Percentiles rank a stretch among this genome's conserved stretches.
phyloP scores from a whole-genome alignment of 2,329 filamentous ascomycete species.

The Remersonia thermophila region DNA sequence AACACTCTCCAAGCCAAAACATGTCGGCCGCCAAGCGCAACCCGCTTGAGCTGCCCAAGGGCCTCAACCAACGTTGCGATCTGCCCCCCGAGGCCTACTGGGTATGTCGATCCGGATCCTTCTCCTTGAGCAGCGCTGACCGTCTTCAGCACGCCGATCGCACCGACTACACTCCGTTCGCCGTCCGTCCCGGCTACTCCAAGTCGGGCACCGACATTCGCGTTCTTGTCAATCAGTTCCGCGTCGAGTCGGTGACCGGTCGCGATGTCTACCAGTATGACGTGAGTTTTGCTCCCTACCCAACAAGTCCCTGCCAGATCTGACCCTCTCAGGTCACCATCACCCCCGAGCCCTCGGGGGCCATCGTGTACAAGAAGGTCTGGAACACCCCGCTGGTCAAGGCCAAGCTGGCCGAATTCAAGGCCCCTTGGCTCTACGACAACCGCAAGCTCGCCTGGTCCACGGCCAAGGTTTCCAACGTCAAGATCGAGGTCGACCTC shows the following conservation, averaged over 20 bases:
- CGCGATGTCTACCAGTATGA: conserved; percentile 72
- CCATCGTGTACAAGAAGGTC: conserved; percentile 58
- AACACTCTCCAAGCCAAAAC: neutral
- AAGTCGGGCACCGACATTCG: conserved; percentile 41
- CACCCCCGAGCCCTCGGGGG: conserved; percentile 48
- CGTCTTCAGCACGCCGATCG: conserved; percentile 12
- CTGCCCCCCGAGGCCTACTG: conserved; percentile 45
- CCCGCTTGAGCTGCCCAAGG: conserved; percentile 20
- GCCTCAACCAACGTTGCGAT: conserved; percentile 39
- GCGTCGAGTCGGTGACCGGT: conserved; percentile 47
- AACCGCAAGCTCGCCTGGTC: conserved; percentile 77
- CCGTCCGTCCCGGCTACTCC: conserved; percentile 44
- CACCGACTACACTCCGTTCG: conserved; percentile 22
- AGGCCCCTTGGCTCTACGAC: conserved; percentile 58
- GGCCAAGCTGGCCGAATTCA: conserved; percentile 35
- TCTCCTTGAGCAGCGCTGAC: conserved; percentile 6
- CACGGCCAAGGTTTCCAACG: conserved; percentile 27
- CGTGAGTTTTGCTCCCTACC: conserved; percentile 38
- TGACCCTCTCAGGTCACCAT: conserved; percentile 53
- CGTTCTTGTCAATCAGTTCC: conserved; percentile 62
- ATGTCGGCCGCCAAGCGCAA: too few relatives aligned
- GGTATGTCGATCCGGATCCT: conserved; percentile 19
- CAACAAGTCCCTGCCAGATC: too few relatives aligned
- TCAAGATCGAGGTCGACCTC: conserved; percentile 55
- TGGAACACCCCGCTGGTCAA: conserved; percentile 58